Conservation (phyloP, 805 yeast species). For the Candida xyloterini region DNA sequence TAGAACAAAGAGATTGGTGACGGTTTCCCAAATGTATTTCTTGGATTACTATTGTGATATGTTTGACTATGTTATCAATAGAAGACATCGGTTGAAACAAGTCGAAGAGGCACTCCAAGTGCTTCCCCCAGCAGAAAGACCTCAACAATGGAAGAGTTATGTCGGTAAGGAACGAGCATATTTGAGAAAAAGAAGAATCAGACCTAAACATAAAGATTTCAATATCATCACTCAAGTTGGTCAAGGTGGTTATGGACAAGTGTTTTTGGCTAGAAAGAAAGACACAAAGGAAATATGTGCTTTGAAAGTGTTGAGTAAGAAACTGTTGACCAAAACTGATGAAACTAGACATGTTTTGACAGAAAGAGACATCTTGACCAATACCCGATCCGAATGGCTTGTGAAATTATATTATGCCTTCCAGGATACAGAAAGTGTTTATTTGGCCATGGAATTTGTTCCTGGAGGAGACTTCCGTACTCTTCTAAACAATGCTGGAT, state of each 20-base stretch:
- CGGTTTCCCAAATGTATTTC: constrained; percentile 91
- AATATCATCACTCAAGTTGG: constrained; percentile 98
- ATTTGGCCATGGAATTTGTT: constrained; percentile 98
- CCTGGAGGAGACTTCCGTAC: constrained; percentile 99
- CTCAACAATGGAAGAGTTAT: constrained; percentile 73
- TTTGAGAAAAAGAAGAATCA: constrained; percentile 82
- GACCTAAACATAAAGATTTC: constrained; percentile 92
- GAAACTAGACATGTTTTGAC: constrained; percentile 95
- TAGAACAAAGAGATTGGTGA: constrained; percentile 80
- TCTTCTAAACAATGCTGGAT: constrained; percentile 86
- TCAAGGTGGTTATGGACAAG: constrained; percentile 99
- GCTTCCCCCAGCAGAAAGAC: constrained; percentile 37
- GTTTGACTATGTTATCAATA: constrained; percentile 84
- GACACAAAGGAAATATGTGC: constrained; percentile 97
- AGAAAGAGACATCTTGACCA: constrained; percentile 95
- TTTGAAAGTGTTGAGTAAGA: constrained; percentile 84
- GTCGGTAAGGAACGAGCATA: constrained; percentile 79
- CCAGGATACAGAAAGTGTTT: constrained; percentile 87
- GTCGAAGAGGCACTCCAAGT: constrained; percentile 54
- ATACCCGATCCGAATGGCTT: constrained; percentile 93
- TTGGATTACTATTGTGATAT: constrained; percentile 94
- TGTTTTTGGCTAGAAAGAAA: constrained; percentile 88
- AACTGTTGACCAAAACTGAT: constrained; percentile 79
- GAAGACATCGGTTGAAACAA: constrained; percentile 77
- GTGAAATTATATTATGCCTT: constrained; percentile 92